phyloP scores from a whole-genome alignment of 345 rosid species.

The Gossypium longicalyx region DNA sequence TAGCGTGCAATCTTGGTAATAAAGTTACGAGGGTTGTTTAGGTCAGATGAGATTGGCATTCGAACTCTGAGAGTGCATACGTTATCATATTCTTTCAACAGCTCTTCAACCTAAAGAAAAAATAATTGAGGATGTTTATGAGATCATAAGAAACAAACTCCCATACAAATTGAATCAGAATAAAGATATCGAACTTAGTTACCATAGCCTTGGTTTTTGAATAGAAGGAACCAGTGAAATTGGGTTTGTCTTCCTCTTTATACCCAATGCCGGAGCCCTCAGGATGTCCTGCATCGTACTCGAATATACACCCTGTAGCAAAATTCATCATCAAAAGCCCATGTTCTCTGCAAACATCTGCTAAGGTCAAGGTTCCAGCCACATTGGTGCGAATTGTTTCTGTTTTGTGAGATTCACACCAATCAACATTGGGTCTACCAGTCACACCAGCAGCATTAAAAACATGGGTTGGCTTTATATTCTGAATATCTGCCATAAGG shows the following conservation, averaged over 20 bases:
- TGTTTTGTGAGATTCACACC: conserved; percentile 91
- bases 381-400: conserved; percentile 88
- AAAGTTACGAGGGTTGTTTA: conserved; percentile 82
- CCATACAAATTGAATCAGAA: neutral
- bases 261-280: conserved; percentile 84
- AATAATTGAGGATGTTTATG: neutral
- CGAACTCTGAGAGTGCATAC: conserved; percentile 90
- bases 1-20: conserved; percentile 89
- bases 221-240: conserved; percentile 77
- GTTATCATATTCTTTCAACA: conserved; percentile 75
- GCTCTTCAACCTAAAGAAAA: conserved; percentile 70
- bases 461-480: conserved; percentile 75
- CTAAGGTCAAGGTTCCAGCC: conserved; percentile 76
- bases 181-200: neutral
- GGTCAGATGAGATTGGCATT: conserved; percentile 93
- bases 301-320: conserved; percentile 92
- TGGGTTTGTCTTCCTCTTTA: conserved; percentile 73
- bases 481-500: conserved; percentile 58
- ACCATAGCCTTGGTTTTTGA: conserved; percentile 92
- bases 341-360: conserved; percentile 79
- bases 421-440: conserved; percentile 91
- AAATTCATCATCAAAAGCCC: conserved; percentile 71
- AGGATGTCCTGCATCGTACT: conserved; percentile 73
- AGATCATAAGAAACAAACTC: neutral
- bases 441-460: conserved; percentile 93